A percentile compares a stretch with the other conserved stretches of the same genome.
Conservation (phyloP, 495 filamentous ascomycete genomes). For the Sporormia fimetaria region DNA sequence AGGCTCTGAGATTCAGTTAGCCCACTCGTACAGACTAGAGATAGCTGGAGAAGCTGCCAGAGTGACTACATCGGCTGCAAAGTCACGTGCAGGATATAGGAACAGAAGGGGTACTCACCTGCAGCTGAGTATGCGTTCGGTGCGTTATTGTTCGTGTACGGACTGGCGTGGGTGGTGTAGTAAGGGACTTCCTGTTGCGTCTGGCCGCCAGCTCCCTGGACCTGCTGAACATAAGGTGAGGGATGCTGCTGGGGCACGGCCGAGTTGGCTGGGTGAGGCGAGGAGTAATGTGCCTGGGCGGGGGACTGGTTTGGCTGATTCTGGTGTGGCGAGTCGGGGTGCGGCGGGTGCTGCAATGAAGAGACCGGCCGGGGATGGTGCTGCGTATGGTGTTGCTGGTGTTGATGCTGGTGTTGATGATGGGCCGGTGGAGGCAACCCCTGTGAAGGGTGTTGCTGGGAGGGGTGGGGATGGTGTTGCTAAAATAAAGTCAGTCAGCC, state of each 20-base stretch:
- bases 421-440: conserved; percentile 34
- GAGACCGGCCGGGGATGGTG: conserved; percentile 26
- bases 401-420: conserved; percentile 26
- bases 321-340: conserved; percentile 33
- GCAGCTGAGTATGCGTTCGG: conserved; percentile 33
- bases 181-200: conserved; percentile 30
- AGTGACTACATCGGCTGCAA: no score
- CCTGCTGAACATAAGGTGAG: conserved; percentile 32
- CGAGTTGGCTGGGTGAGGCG: conserved; percentile 32
- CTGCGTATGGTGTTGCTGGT: conserved; percentile 5
- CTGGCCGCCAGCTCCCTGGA: conserved; percentile 28
- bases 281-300: conserved; percentile 31
- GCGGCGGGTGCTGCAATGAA: conserved; percentile 32
- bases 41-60: no score
- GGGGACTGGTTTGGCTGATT: conserved; percentile 27
- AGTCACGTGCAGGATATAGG: no score
- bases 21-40: no score
- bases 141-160: conserved; percentile 34
- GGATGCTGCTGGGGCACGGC: conserved; percentile 31
- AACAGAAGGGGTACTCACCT: conserved; percentile 26
- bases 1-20: no score
- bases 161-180: conserved; percentile 34
- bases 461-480: conserved; percentile 20
- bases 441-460: conserved; percentile 34
- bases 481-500: conserved; percentile 2